phyloP scores from a whole-genome alignment of 768 basidiomycete species.

The Leucocoprinus leucothites region DNA sequence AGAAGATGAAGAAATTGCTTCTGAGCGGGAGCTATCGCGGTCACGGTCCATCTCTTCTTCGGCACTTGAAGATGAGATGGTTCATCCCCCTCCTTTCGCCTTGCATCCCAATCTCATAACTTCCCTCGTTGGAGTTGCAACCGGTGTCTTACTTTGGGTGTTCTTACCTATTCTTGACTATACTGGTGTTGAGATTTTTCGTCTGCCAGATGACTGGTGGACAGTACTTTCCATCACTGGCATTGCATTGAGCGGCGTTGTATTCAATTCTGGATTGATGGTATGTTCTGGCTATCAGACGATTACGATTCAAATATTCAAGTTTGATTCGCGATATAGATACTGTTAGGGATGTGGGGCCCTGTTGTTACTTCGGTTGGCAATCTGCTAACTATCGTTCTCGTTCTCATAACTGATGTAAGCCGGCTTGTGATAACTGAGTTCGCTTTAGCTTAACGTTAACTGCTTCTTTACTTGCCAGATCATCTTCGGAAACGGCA shows the following conservation, averaged over 20 bases:
- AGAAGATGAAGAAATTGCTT: conserved; percentile 27
- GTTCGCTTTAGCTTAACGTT: conserved; percentile 2
- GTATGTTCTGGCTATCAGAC: conserved; percentile 32
- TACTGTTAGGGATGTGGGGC: conserved; percentile 82
- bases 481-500: conserved; percentile 59
- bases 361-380: conserved; percentile 87
- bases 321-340: conserved; percentile 36
- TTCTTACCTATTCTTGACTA: conserved; percentile 74
- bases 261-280: conserved; percentile 89
- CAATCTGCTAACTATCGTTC: conserved; percentile 90
- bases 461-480: too few relatives aligned
- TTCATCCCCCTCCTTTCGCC: conserved; percentile 74
- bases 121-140: conserved; percentile 74
- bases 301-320: conserved; percentile 9
- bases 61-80: conserved; percentile 26
- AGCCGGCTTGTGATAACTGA: conserved; percentile 14
- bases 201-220: conserved; percentile 48
- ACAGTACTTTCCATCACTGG: conserved; percentile 55
- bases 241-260: conserved; percentile 67
- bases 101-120: conserved; percentile 83
- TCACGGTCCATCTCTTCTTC: conserved; percentile 10
- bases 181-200: conserved; percentile 61
- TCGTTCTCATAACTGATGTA: conserved; percentile 80
- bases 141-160: conserved; percentile 73
- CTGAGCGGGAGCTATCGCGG: background rate